These are phyloP conservation scores for Agrostemma githago DNA, from an alignment of 148 eudicot species.

Conservation along the genomic window DNA sequence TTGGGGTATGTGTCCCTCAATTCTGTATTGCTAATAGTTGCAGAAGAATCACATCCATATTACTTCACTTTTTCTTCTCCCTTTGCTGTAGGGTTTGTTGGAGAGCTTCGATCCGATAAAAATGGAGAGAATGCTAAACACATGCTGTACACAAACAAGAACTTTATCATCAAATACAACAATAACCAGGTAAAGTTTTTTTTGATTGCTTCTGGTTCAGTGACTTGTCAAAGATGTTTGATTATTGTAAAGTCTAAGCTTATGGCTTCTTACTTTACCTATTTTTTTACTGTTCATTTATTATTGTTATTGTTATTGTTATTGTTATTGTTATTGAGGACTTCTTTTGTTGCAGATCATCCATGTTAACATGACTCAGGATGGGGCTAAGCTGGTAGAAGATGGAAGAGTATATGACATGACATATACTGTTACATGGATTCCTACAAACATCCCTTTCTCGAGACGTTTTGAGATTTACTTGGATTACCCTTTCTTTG, in stretches of 20 bases:
- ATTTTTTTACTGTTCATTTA: background rate
- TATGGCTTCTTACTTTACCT: background rate
- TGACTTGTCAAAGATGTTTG: background rate
- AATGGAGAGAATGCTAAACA: slow-evolving; percentile 60
- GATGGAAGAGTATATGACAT: slow-evolving; percentile 58
- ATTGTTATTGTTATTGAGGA: no score
- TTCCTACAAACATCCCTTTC: slow-evolving; percentile 52
- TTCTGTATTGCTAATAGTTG: slow-evolving; percentile 30
- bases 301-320: no score
- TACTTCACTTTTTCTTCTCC: slow-evolving; percentile 7
- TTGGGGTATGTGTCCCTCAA: slow-evolving; percentile 29
- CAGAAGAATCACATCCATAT: slow-evolving; percentile 14
- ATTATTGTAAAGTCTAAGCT: background rate
- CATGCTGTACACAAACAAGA: slow-evolving; percentile 60
- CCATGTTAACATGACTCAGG: slow-evolving; percentile 92
- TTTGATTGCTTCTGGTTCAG: background rate
- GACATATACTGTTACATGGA: slow-evolving; percentile 87
- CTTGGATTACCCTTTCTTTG: slow-evolving; percentile 89
- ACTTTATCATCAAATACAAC: slow-evolving; percentile 57
- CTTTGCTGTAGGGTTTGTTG: slow-evolving; percentile 58
- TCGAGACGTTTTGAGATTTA: slow-evolving; percentile 86
- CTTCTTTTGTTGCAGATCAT: slow-evolving; percentile 59
- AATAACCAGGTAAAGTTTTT: slow-evolving; percentile 46
- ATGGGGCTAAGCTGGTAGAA: slow-evolving; percentile 67
- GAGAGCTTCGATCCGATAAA: slow-evolving; percentile 68